Percentiles rank a stretch among this genome's conserved stretches.
Conservation (phyloP, 2,329 filamentous ascomycete genomes). For the Xylaria sp. region DNA sequence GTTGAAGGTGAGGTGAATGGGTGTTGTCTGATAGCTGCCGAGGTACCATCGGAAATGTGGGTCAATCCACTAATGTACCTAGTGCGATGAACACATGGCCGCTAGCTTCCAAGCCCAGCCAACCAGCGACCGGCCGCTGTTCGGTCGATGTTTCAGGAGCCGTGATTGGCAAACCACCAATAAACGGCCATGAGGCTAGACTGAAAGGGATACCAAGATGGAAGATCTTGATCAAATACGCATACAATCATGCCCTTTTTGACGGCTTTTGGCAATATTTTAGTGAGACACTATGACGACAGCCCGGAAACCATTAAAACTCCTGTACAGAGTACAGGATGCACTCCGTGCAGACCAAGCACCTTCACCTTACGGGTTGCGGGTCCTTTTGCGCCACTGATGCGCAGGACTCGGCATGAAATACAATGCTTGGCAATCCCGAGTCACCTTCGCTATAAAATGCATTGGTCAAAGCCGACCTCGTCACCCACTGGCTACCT, state of each 20-base stretch:
- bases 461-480: neutral
- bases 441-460: neutral
- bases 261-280: too few relatives aligned
- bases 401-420: conserved; percentile 16
- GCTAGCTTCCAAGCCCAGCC: neutral
- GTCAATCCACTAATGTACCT: neutral
- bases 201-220: conserved; percentile 9
- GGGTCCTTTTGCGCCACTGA: too few relatives aligned
- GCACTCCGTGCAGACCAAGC: too few relatives aligned
- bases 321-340: neutral
- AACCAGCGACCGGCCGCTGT: neutral
- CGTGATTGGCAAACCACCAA: neutral
- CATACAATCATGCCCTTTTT: too few relatives aligned
- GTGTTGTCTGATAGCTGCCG: too few relatives aligned
- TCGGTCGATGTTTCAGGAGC: conserved; percentile 20
- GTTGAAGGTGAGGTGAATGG: neutral
- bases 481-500: neutral
- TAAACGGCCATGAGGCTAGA: neutral
- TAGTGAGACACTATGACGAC: conserved; percentile 9
- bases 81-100: neutral
- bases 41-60: too few relatives aligned
- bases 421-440: too few relatives aligned
- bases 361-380: too few relatives aligned
- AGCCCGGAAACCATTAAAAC: conserved; percentile 6
- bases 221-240: too few relatives aligned